Percentiles rank a stretch among this genome's conserved stretches.
Evolutionary conservation across 176 grass and related monocot genomes (phyloP).

Genomic region (Calamus simplicifolius): DNA sequence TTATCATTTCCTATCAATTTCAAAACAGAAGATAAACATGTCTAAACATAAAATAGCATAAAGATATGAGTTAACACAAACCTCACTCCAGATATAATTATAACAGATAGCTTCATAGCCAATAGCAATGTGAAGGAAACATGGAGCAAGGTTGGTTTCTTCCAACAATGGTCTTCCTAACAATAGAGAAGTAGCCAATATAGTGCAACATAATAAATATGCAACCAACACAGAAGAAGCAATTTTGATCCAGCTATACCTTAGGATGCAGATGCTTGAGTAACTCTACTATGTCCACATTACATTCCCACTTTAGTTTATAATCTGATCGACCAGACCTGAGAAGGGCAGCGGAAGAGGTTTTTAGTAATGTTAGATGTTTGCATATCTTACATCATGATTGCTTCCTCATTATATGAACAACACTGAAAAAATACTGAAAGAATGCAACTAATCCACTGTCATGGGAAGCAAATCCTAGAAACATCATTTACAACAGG

Average conservation of each 20-base stretch:
- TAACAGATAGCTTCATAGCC: constrained; percentile 87
- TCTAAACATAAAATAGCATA: no score
- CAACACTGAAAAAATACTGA: no score
- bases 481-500: no score
- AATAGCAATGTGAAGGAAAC: constrained; percentile 62
- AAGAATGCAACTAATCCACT: no score
- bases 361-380: no score
- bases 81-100: constrained; percentile 96
- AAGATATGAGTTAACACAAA: constrained; percentile 16
- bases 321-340: constrained; percentile 89
- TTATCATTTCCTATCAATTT: no score
- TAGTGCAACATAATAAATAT: constrained; percentile 17
- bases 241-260: constrained; percentile 32
- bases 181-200: constrained; percentile 36
- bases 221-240: constrained; percentile 10
- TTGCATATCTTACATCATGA: no score
- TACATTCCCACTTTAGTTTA: constrained; percentile 76
- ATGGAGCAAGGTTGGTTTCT: constrained; percentile 77
- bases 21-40: no score
- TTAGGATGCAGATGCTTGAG: constrained; percentile 84
- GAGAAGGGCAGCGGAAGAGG: constrained; percentile 11
- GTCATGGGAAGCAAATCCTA: no score
- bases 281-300: constrained; percentile 61
- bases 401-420: no score
- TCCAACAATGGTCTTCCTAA: constrained; percentile 85